Evolutionary conservation across 148 eudicot species (phyloP).

Genomic region (Arbutus unedo): DNA sequence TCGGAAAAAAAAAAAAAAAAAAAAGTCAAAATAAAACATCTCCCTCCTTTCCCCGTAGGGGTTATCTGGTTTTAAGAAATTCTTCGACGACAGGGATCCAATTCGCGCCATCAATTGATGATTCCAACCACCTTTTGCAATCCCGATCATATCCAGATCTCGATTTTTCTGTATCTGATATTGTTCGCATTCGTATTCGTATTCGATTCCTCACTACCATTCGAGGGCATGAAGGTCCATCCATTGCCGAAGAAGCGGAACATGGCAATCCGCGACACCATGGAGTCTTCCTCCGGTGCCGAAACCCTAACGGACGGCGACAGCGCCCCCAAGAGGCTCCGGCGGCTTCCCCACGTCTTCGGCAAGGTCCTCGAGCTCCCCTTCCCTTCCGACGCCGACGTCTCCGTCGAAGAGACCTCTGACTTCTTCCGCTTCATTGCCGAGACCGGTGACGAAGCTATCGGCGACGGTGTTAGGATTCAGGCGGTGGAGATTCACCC

Average conservation of each 20-base stretch:
- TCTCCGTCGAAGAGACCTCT: conserved; percentile 42
- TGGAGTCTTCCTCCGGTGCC: neutral
- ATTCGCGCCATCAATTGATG: neutral
- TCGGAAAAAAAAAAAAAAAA: too few relatives aligned
- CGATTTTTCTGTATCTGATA: neutral
- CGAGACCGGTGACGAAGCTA: neutral
- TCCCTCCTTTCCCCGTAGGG: too few relatives aligned
- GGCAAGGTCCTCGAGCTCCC: conserved; percentile 64
- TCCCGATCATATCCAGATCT: neutral
- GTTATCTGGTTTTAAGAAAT: neutral
- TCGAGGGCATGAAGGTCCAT: conserved; percentile 13
- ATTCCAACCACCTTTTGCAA: neutral
- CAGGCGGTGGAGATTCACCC: conserved; percentile 56
- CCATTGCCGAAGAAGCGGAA: conserved; percentile 19
- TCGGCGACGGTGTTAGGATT: conserved; percentile 28
- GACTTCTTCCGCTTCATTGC: conserved; percentile 46
- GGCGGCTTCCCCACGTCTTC: conserved; percentile 68
- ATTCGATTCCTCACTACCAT: neutral
- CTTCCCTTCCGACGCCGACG: conserved; percentile 56
- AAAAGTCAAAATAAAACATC: too few relatives aligned
- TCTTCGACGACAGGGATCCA: neutral
- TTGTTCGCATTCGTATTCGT: neutral
- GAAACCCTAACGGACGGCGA: neutral
- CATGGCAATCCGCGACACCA: conserved; percentile 11
- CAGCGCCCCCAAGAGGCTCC: conserved; percentile 33